phyloP scores from a whole-genome alignment of 192 early-diverging fungal species.

The Entomortierella parvispora region DNA sequence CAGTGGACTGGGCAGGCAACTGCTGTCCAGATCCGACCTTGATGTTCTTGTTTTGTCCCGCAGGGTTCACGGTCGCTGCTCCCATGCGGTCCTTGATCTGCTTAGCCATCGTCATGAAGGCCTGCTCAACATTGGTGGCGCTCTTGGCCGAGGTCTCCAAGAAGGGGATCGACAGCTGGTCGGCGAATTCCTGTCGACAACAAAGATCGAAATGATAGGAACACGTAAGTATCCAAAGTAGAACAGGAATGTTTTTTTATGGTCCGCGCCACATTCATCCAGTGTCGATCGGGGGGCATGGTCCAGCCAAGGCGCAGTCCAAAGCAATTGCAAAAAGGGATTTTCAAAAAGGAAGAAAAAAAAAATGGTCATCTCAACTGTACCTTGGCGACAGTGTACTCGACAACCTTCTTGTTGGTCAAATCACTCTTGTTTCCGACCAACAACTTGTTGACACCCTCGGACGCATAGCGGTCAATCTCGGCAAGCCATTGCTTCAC shows the following conservation, averaged over 20 bases:
- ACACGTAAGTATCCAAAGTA: neutral
- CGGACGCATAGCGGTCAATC: slow-evolving; percentile 97
- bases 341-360: neutral
- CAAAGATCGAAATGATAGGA: neutral
- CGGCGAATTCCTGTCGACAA: slow-evolving; percentile 87
- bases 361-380: no score
- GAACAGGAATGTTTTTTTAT: neutral
- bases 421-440: slow-evolving; percentile 99
- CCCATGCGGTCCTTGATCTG: slow-evolving; percentile 98
- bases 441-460: slow-evolving; percentile 97
- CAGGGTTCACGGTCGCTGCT: slow-evolving; percentile 53
- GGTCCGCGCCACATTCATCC: neutral
- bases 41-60: slow-evolving; percentile 60
- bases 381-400: slow-evolving; percentile 73
- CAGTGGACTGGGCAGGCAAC: slow-evolving; percentile 57
- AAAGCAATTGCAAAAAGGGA: neutral
- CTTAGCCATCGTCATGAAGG: slow-evolving; percentile 99
- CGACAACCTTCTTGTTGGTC: slow-evolving; percentile 91
- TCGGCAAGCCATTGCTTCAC: slow-evolving; percentile 99
- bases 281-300: no score
- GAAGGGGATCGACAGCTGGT: slow-evolving; percentile 88
- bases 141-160: slow-evolving; percentile 98
- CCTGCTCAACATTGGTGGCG: slow-evolving; percentile 97
- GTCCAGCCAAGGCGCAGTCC: neutral
- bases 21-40: slow-evolving; percentile 62